Percentiles rank a stretch among this genome's conserved stretches.
Evolutionary conservation across 164 flowering plant genomes (phyloP).

Genomic region (Platanus orientalis): DNA sequence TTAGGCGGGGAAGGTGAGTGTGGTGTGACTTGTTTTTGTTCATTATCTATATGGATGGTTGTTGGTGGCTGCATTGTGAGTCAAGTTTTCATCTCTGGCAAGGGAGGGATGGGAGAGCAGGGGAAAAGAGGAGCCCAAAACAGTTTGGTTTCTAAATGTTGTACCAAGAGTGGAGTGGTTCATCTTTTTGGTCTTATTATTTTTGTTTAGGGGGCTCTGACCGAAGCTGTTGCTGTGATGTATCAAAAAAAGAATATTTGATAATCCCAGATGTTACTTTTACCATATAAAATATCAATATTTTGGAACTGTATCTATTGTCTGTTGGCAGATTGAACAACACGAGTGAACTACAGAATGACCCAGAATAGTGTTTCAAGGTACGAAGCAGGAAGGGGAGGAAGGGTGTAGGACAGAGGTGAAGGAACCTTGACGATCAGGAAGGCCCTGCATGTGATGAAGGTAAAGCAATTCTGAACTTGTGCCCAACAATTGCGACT

Average conservation of each 20-base stretch:
- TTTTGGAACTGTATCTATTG: too few species aligned
- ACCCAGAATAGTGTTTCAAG: too few species aligned
- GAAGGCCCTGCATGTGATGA: too few species aligned
- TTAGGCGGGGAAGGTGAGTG: background rate
- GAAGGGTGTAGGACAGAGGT: too few species aligned
- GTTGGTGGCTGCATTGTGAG: background rate
- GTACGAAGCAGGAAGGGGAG: too few species aligned
- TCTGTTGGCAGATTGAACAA: too few species aligned
- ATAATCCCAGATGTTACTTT: too few species aligned
- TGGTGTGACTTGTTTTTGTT: background rate
- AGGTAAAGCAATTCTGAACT: too few species aligned
- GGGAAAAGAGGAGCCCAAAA: background rate
- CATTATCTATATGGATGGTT: background rate
- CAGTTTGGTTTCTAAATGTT: background rate
- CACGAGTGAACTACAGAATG: too few species aligned
- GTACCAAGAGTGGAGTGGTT: background rate
- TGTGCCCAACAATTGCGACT: too few species aligned
- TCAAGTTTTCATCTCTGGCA: background rate
- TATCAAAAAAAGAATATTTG: background rate
- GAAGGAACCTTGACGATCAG: too few species aligned
- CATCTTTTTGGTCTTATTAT: background rate
- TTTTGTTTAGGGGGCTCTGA: slow-evolving; percentile 4
- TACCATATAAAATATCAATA: too few species aligned
- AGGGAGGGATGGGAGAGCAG: background rate
- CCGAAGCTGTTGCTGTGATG: background rate